These are phyloP conservation scores for Pseudopediastrum boryanum DNA, from an alignment of 139 green algal species.

Conservation along the genomic window DNA sequence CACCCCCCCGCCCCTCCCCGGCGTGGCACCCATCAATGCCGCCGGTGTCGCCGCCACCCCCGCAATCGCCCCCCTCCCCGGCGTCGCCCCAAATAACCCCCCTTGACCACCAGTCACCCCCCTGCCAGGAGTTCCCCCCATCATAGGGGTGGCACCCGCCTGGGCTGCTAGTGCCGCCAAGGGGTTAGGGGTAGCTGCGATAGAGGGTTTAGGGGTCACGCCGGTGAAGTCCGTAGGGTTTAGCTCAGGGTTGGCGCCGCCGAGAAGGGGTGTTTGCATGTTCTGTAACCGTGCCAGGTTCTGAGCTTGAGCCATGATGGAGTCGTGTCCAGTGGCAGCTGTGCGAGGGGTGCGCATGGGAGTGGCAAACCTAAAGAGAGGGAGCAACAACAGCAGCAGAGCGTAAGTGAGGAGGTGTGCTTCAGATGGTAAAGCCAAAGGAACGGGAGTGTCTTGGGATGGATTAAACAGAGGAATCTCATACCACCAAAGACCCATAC, in stretches of 20 bases:
- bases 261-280: conserved; percentile 89
- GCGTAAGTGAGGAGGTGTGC: not conserved
- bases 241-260: conserved; percentile 86
- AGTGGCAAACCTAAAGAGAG: conserved; percentile 57
- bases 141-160: conserved; percentile 9
- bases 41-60: conserved; percentile 46
- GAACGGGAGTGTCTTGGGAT: too few relatives aligned
- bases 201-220: conserved; percentile 61
- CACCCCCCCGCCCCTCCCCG: conserved; percentile 11
- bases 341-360: conserved; percentile 79
- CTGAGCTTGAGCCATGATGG: conserved; percentile 85
- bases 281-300: conserved; percentile 78
- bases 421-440: too few relatives aligned
- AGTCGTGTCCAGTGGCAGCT: conserved; percentile 54
- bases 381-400: not conserved
- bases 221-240: conserved; percentile 62
- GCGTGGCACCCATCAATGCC: conserved; percentile 35
- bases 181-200: conserved; percentile 72
- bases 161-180: conserved; percentile 44
- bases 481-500: not conserved
- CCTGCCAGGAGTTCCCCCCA: conserved; percentile 24
- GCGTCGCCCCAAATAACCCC: conserved; percentile 17
- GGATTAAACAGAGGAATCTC: too few relatives aligned
- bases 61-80: conserved; percentile 32
- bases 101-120: conserved; percentile 7